Conservation (phyloP, 352 stramenopile genomes). For the Phytophthora ramorum region DNA sequence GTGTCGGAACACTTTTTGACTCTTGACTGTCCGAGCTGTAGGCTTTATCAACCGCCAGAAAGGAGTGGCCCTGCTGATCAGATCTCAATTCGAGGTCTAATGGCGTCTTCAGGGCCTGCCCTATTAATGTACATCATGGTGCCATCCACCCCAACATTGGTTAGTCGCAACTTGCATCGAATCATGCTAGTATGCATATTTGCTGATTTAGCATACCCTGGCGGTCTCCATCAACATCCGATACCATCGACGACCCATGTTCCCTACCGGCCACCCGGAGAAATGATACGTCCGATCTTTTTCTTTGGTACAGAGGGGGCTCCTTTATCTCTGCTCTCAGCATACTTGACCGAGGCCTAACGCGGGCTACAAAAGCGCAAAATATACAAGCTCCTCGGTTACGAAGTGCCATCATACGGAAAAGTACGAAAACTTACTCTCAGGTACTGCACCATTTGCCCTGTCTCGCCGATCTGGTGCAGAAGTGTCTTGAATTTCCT, state of each 20-base stretch:
- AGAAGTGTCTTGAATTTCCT: not conserved
- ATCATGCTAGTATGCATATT: not conserved
- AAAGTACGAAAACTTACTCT: not conserved
- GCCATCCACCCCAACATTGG: not conserved
- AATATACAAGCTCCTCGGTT: not conserved
- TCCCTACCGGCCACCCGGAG: not conserved
- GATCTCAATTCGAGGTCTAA: not conserved
- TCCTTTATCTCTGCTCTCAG: not conserved
- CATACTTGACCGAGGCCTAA: not conserved
- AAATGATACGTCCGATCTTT: not conserved
- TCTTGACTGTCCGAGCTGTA: constrained; percentile 19
- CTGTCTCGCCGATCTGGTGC: not conserved
- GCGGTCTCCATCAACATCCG: not conserved
- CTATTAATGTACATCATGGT: not conserved
- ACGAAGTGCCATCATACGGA: not conserved
- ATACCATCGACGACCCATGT: not conserved
- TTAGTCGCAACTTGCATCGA: not conserved
- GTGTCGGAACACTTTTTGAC: constrained; percentile 11
- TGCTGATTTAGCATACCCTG: constrained; percentile 17
- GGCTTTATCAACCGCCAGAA: constrained; percentile 2
- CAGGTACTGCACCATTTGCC: not conserved
- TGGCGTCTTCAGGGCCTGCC: not conserved
- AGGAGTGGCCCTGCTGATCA: constrained; percentile 4
- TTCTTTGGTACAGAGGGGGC: not conserved
- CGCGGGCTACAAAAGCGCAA: not conserved